These are phyloP conservation scores for Tolypocladium album DNA, from an alignment of 2,329 filamentous ascomycete genomes.

Conservation along the genomic window DNA sequence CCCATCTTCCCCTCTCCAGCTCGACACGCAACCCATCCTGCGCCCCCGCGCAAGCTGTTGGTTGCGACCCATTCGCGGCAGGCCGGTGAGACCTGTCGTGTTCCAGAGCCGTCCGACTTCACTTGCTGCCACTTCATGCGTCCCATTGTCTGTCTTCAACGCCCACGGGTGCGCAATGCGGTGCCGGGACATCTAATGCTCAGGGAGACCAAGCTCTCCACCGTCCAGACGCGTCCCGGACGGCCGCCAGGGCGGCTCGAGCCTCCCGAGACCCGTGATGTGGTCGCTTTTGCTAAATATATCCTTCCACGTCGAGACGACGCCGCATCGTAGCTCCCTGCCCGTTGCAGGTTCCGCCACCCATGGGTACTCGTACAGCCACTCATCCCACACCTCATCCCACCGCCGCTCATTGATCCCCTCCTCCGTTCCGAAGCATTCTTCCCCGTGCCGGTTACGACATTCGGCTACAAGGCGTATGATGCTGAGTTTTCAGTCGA, in stretches of 20 bases:
- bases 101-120: not conserved
- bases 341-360: not conserved
- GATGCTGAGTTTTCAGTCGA: not conserved
- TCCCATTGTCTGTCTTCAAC: not conserved
- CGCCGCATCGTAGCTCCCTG: not conserved
- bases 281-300: not conserved
- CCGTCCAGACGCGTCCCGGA: not conserved
- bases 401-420: slow-evolving; percentile 4
- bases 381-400: slow-evolving; percentile 17
- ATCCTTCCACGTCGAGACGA: not conserved
- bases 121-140: not conserved
- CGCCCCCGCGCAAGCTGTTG: not conserved
- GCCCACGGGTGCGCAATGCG: not conserved
- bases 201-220: not conserved
- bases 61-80: not conserved
- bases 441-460: not conserved
- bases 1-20: not conserved
- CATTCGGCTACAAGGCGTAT: not conserved
- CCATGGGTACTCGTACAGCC: slow-evolving; percentile 8
- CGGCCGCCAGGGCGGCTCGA: not conserved
- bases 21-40: not conserved
- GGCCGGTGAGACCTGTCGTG: not conserved
- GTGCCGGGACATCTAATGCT: not conserved
- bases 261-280: not conserved
- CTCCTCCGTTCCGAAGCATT: slow-evolving; percentile 4